Percentiles rank a stretch among this genome's conserved stretches.
phyloP scores from a whole-genome alignment of 495 filamentous ascomycete species.

The Annulohypoxylon stygium region DNA sequence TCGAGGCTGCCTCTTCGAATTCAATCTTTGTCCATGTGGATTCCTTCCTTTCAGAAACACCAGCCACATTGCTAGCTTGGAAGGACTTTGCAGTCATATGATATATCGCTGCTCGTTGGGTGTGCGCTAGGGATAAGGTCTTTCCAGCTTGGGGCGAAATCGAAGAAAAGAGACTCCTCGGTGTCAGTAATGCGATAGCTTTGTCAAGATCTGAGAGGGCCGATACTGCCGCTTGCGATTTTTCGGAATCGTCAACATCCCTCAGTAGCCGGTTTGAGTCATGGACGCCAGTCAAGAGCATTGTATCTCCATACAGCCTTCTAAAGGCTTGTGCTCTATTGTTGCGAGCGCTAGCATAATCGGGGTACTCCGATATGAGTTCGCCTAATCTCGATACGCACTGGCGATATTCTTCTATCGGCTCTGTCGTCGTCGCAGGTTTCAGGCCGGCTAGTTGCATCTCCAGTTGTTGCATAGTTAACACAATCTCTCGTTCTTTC shows the following conservation, averaged over 20 bases:
- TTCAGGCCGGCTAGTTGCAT: conserved; percentile 57
- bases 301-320: conserved; percentile 66
- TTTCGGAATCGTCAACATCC: conserved; percentile 48
- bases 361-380: conserved; percentile 70
- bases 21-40: conserved; percentile 62
- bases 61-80: conserved; percentile 34
- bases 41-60: conserved; percentile 52
- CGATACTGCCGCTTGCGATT: conserved; percentile 51
- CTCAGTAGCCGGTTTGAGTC: conserved; percentile 49
- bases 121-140: conserved; percentile 77
- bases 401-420: conserved; percentile 55
- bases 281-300: conserved; percentile 53
- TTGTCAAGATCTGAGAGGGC: conserved; percentile 71
- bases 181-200: conserved; percentile 77
- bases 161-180: conserved; percentile 59
- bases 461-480: conserved; percentile 63
- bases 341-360: conserved; percentile 79
- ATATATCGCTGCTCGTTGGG: conserved; percentile 80
- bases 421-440: conserved; percentile 45
- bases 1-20: conserved; percentile 79
- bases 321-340: conserved; percentile 82
- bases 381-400: conserved; percentile 61
- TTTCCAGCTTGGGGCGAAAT: conserved; percentile 72
- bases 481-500: conserved; percentile 63
- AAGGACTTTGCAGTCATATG: conserved; percentile 70